Evolutionary conservation across 2,329 filamentous ascomycete genomes (phyloP).

Genomic region (Aschersonia sp.): DNA sequence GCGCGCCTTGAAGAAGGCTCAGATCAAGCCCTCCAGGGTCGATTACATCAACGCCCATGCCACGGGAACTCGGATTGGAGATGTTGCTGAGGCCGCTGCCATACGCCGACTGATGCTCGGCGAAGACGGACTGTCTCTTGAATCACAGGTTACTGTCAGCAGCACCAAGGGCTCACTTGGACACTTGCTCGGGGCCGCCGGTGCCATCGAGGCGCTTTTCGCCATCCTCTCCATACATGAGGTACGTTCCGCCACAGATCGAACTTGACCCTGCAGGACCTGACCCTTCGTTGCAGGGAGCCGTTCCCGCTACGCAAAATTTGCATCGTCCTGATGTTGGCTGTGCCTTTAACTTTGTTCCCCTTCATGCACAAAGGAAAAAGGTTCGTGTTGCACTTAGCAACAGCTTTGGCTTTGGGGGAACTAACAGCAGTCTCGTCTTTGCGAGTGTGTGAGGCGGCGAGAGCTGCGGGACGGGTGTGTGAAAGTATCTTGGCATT

Average conservation of each 20-base stretch:
- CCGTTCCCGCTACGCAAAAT: conserved; percentile 78
- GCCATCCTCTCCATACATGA: conserved; percentile 64
- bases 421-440: conserved; percentile 83
- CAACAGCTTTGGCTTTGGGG: conserved; percentile 96
- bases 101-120: conserved; percentile 67
- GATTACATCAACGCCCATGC: conserved; percentile 96
- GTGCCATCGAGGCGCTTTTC: conserved; percentile 81
- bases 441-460: conserved; percentile 35
- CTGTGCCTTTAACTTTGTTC: conserved; percentile 76
- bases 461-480: not conserved
- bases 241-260: conserved; percentile 32
- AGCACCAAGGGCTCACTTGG: conserved; percentile 90
- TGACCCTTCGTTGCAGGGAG: conserved; percentile 39
- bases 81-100: conserved; percentile 74
- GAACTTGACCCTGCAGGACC: not conserved
- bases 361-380: conserved; percentile 54
- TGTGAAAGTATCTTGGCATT: too few species aligned
- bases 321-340: conserved; percentile 50
- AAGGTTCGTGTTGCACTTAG: conserved; percentile 63
- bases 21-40: conserved; percentile 52
- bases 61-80: conserved; percentile 74
- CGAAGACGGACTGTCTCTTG: conserved; percentile 46
- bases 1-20: conserved; percentile 60
- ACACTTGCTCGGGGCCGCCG: conserved; percentile 81
- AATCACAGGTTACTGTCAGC: conserved; percentile 63